Base-by-base conservation (phyloP, 2,329 filamentous ascomycete genomes). In the Exophiala calicioides region DNA sequence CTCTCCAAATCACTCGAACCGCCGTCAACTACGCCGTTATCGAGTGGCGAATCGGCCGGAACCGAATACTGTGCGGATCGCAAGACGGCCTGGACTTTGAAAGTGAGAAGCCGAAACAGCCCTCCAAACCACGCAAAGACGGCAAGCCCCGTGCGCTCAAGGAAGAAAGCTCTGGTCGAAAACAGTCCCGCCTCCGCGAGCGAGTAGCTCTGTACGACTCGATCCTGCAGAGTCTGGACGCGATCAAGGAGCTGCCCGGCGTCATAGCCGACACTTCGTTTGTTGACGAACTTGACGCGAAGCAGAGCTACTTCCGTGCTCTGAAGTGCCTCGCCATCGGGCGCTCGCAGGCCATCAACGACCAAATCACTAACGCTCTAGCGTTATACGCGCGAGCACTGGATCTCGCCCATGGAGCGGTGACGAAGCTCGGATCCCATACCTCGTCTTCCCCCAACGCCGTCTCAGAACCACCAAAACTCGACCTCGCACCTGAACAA, bases 1-100 rank as follows among this genome's bases (percentile, higher is more conserved):
- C 90, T 59, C 73, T 98, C 34, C 90, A 95, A 58, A 86, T 98
- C 48, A 95, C 90, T 3, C 85, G 87, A 52, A 94, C 94, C 0
- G 90, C 91, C 1, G 88, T 97, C 46, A 95, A 93, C 67, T 97
- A 95, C 66, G 88, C 88, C 57, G 82, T 96, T 68, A 86, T 98
- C 46, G 90, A 88, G 62, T 97, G 90, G 90, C 81, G 93, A 65
- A 88, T 97, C 55, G 91, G 91, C 19, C 84, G 93, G 36, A 97
- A 98, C 67, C 79, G 93, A 43, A 85, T 95, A 0, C 73, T 98
- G 52, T 88, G 89, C 40, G 90, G 91, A n/a, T 73, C 80, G 5
- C 77, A 86, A 44, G 91, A 97, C 59, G 91, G 91, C 3, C 78
- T 88, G 12, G 67, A 77, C 1, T 75, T 82, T 49, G 68, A 73